These are phyloP conservation scores for Plasmodium gallinaceum DNA, from an alignment of 169 alveolate species.

Conservation along the genomic window DNA sequence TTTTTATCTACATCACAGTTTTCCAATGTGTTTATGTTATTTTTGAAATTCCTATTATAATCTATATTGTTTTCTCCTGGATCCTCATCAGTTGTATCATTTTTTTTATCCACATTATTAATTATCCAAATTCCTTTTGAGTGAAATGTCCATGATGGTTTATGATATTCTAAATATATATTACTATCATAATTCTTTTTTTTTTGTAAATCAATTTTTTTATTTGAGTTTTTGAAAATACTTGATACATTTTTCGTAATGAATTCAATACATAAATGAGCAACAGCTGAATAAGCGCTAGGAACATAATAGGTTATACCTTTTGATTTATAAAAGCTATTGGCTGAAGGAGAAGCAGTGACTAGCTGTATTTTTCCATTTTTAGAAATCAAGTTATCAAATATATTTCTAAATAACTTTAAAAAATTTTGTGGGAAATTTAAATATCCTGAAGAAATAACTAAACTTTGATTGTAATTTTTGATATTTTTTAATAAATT, in stretches of 20 bases:
- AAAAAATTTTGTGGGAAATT: constrained; percentile 82
- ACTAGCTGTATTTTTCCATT: constrained; percentile 77
- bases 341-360: constrained; percentile 86
- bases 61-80: neutral
- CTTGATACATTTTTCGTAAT: constrained; percentile 42
- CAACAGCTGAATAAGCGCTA: constrained; percentile 40
- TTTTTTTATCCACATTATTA: neutral
- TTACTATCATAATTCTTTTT: constrained; percentile 1
- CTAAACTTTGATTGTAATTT: constrained; percentile 77
- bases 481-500: constrained; percentile 76
- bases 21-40: neutral
- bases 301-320: constrained; percentile 71
- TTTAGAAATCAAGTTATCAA: constrained; percentile 44
- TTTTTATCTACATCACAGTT: neutral
- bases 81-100: neutral
- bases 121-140: constrained; percentile 76
- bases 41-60: neutral
- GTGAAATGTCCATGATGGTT: constrained; percentile 74
- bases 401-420: constrained; percentile 76
- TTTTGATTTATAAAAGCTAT: constrained; percentile 80
- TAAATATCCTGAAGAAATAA: constrained; percentile 85
- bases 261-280: constrained; percentile 58
- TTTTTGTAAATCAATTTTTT: constrained; percentile 16
- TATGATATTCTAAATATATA: constrained; percentile 64
- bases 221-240: constrained; percentile 33